Percentiles rank a stretch among this genome's conserved stretches.
These are phyloP conservation scores for Xylogone sp. DNA, from an alignment of 2,329 filamentous ascomycete species.

Conservation along the genomic window DNA sequence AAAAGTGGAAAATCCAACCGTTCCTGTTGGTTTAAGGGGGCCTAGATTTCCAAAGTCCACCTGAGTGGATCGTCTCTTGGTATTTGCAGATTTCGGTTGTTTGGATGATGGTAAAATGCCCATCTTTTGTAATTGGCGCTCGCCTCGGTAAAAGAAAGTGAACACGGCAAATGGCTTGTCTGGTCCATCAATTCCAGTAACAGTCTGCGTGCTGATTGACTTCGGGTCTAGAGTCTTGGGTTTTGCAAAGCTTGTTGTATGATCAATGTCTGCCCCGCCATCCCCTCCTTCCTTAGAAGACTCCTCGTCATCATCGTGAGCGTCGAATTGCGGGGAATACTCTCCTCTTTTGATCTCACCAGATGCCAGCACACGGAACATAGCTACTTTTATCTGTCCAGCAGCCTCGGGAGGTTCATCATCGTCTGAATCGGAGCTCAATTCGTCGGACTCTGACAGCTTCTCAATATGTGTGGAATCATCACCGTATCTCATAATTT, in stretches of 20 bases:
- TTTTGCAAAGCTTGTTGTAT: conserved; percentile 96
- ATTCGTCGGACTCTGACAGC: conserved; percentile 62
- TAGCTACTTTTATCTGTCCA: conserved; percentile 95
- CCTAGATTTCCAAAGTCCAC: conserved; percentile 82
- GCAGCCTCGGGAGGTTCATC: conserved; percentile 91
- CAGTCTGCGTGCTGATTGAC: conserved; percentile 96
- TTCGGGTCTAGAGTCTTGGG: conserved; percentile 95
- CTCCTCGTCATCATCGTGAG: conserved; percentile 86
- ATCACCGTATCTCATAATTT: conserved; percentile 76
- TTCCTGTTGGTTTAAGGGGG: conserved; percentile 80
- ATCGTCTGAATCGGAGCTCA: conserved; percentile 69
- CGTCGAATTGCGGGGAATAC: conserved; percentile 96
- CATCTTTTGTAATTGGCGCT: conserved; percentile 96
- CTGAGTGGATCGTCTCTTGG: conserved; percentile 78
- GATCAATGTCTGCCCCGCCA: conserved; percentile 75
- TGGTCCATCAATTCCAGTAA: conserved; percentile 95
- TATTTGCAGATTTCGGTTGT: conserved; percentile 55
- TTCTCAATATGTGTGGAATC: conserved; percentile 74
- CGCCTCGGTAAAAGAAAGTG: conserved; percentile 95
- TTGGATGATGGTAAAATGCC: conserved; percentile 79
- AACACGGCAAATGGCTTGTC: conserved; percentile 96
- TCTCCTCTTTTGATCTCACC: conserved; percentile 98
- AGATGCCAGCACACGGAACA: conserved; percentile 91
- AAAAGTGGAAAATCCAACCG: conserved; percentile 86
- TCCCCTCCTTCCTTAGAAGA: conserved; percentile 45